A percentile compares a stretch with the other conserved stretches of the same genome.
Conservation (phyloP, 768 basidiomycete genomes). For the Vararia minispora region DNA sequence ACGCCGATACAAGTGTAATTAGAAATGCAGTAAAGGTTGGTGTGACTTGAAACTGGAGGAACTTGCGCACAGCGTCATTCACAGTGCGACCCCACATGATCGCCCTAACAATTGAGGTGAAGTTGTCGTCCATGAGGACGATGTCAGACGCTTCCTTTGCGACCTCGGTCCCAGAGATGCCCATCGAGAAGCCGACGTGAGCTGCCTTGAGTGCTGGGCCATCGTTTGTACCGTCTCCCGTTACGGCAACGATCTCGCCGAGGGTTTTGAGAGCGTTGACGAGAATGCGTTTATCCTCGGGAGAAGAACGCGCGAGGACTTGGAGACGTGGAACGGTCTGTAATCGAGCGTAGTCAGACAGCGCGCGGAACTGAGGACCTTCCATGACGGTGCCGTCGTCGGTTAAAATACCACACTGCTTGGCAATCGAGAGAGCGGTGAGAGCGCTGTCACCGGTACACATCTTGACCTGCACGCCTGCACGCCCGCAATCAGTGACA, state of each 20-base stretch:
- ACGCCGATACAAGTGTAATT: slow-evolving; percentile 39
- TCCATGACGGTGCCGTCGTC: slow-evolving; percentile 95
- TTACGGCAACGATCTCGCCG: slow-evolving; percentile 37
- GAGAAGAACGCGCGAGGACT: slow-evolving; percentile 20
- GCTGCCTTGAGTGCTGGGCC: slow-evolving; percentile 36
- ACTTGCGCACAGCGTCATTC: slow-evolving; percentile 42
- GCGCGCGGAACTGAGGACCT: slow-evolving; percentile 80
- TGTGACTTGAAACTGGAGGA: slow-evolving; percentile 33
- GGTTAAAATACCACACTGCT: slow-evolving; percentile 90
- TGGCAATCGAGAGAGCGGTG: slow-evolving; percentile 89
- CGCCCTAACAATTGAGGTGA: slow-evolving; percentile 35
- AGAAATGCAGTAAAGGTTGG: slow-evolving; percentile 43
- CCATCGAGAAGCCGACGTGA: slow-evolving; percentile 40
- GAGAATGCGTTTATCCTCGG: slow-evolving; percentile 38
- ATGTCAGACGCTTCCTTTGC: slow-evolving; percentile 46
- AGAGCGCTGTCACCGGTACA: slow-evolving; percentile 95
- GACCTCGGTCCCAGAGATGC: slow-evolving; percentile 36
- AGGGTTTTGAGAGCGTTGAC: slow-evolving; percentile 32
- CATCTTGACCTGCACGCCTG: slow-evolving; percentile 93
- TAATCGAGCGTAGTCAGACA: slow-evolving; percentile 40
- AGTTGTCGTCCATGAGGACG: slow-evolving; percentile 38
- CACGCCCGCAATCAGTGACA: slow-evolving; percentile 74
- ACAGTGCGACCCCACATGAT: slow-evolving; percentile 43
- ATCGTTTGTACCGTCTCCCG: slow-evolving; percentile 43
- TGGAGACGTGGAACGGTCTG: background rate